Base-by-base conservation (phyloP, 805 yeast species). In the Yamadazyma laniorum region DNA sequence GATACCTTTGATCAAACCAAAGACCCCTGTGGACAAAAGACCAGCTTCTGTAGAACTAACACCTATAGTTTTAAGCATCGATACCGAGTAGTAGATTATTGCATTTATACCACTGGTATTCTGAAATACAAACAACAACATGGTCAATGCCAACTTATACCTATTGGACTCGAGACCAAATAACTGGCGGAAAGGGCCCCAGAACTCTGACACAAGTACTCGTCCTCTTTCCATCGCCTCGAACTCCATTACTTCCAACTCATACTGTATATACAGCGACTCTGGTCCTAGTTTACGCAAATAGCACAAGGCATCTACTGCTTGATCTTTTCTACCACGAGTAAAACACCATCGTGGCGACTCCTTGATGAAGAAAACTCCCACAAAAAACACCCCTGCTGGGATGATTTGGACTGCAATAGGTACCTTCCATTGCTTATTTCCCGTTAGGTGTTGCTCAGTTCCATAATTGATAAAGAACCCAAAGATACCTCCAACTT, bases 401-500 rank as follows among this genome's bases (percentile, higher is more conserved):
- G 77, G 77, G 15, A 72, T 53, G 26, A 69, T 43, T 39, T 73
- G 77, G 25, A 72, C 52, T 4, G 72, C 73, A 45, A 71, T 63
- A 5, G 77, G 77, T 27, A 70, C 67, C 37, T 63, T 38, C 78
- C 77, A 73, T 45, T 72, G 79, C 33, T 56, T 55, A 30, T 48
- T 38, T 3, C 55, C 44, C 9, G 65, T 57, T 12, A 69, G 56
- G 34, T 52, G 47, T 30, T 53, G 55, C 21, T 57, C 50, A 18
- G 70, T 70, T 3, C 75, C 77, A 44, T 70, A 70, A 44, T 70
- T 71, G 40, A 72, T 69, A 70, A 74, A 73, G 50, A 67, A 73
- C 3, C 75, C 76, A 35, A 69, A 53, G 18, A 72, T 52, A 8
- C 70, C 74, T 18, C 75, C 77, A 13, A 69, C 55, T 47, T 71